phyloP scores from a whole-genome alignment of 2,329 filamentous ascomycete genomes.

The Drechslerella dactyloides region DNA sequence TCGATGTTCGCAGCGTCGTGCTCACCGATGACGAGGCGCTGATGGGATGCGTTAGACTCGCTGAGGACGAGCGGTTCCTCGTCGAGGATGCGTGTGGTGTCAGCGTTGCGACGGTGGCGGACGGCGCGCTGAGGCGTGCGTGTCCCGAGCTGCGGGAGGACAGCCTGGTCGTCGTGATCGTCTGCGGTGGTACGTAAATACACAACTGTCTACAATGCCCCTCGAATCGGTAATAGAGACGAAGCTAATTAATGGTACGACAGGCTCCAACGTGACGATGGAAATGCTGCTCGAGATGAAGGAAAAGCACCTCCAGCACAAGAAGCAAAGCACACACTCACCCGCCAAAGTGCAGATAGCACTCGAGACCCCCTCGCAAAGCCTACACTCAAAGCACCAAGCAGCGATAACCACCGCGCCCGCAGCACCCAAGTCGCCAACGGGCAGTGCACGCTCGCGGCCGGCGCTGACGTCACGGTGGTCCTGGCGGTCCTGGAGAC shows the following conservation, averaged over 20 bases:
- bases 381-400: background rate
- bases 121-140: constrained; percentile 67
- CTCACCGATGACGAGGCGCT: constrained; percentile 79
- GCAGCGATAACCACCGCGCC: constrained; percentile 11
- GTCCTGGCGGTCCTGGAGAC: constrained; percentile 40
- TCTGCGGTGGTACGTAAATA: constrained; percentile 70
- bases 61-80: constrained; percentile 79
- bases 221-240: background rate
- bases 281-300: constrained; percentile 64
- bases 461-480: constrained; percentile 32
- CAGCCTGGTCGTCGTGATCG: constrained; percentile 79
- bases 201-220: background rate
- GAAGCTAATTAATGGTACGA: constrained; percentile 30
- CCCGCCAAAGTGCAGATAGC: background rate
- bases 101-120: constrained; percentile 73
- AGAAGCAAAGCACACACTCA: background rate
- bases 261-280: constrained; percentile 70
- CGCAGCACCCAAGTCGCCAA: constrained; percentile 15
- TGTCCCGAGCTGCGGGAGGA: constrained; percentile 68
- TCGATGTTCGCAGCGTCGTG: constrained; percentile 67
- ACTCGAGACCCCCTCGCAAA: too few species aligned
- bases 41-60: constrained; percentile 75
- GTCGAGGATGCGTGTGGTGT: constrained; percentile 88
- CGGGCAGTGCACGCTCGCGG: constrained; percentile 1
- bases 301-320: constrained; percentile 26